A percentile compares a stretch with the other conserved stretches of the same genome.
Conservation (phyloP, 345 rosid genomes). For the Boechera retrofracta region DNA sequence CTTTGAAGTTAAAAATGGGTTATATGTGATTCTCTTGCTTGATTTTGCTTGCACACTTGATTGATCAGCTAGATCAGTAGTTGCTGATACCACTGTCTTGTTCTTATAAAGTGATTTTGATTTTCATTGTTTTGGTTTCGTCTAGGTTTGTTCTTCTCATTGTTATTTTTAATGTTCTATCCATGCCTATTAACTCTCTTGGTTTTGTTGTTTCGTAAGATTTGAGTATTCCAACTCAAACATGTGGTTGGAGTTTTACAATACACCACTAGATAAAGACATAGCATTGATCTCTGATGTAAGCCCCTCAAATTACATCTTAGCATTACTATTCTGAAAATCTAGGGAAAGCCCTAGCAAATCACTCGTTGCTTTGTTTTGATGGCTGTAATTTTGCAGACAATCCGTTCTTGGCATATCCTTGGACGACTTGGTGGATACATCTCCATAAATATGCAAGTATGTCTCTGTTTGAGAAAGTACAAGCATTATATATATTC, state of each 20-base stretch:
- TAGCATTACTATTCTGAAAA: slow-evolving; percentile 3
- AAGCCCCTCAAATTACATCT: slow-evolving; percentile 40
- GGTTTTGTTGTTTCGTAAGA: slow-evolving; percentile 47
- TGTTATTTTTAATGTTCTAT: background rate
- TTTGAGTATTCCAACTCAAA: slow-evolving; percentile 86
- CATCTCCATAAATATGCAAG: slow-evolving; percentile 99
- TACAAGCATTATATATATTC: too few species aligned
- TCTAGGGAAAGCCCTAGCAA: background rate
- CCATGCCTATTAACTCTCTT: background rate
- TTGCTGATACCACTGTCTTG: background rate
- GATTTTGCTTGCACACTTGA: background rate
- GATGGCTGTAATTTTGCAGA: slow-evolving; percentile 53
- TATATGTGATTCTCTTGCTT: background rate
- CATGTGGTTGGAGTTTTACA: slow-evolving; percentile 94
- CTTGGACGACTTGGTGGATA: slow-evolving; percentile 97
- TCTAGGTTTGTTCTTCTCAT: background rate
- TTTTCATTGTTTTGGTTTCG: too few species aligned
- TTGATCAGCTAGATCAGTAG: background rate
- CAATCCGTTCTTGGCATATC: slow-evolving; percentile 91
- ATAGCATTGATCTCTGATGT: slow-evolving; percentile 82
- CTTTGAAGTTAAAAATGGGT: too few species aligned
- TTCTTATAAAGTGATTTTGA: background rate
- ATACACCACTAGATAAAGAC: slow-evolving; percentile 79
- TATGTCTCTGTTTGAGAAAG: slow-evolving; percentile 2
- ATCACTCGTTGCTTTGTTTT: slow-evolving; percentile 18